Base-by-base conservation (phyloP, 2,329 filamentous ascomycete genomes). In the Fusarium drepaniforme region DNA sequence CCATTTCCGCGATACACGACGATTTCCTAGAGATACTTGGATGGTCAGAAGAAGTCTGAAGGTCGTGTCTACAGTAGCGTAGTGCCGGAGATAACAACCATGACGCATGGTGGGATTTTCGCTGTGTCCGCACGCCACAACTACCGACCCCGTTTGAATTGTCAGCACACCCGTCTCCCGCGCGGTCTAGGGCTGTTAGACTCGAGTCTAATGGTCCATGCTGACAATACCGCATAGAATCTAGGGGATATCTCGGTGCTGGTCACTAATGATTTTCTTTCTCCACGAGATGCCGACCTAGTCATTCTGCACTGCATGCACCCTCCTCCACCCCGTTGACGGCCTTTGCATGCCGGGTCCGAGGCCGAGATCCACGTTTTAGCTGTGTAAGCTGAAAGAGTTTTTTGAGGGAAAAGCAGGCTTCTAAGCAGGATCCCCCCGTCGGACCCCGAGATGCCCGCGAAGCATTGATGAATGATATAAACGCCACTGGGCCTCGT, bases 101-200 rank as follows among this genome's bases (percentile, higher is more conserved):
- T 75, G 72, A 75, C 72, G 70, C 56, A 58, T 66, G 60, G 49
- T 63, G 59, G 53, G 23, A 25, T 25, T 37, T 25, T 37, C 56
- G 33, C 56, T 40, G 40, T 71, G 56, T 33, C 57, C 72, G 63
- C 53, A 64, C 67, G 63, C 72, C 68, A 64, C 68, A 70, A 59
- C 60, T 60, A 65, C 73, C 56, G 66, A 70, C 21, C 60, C 67
- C 35, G 53, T 74, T 66, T 49, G 53, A 61, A 68, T 70, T 37
- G 28, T 68, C 64, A 74, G 68, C 64, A 62, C 64, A 42, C 53
- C 49, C 46, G 68, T 65, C 44, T 64, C 59, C 46, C 46, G 58
- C 46, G 37, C 57, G 49, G 49, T 51, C 71, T 74, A 75, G 71
- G 73, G 71, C 73, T 75, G 51, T 37, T 75, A 73, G 72, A n/a